A percentile compares a stretch with the other conserved stretches of the same genome.
Conservation (phyloP, 192 early-diverging fungal genomes). For the Coemansia pectinata region DNA sequence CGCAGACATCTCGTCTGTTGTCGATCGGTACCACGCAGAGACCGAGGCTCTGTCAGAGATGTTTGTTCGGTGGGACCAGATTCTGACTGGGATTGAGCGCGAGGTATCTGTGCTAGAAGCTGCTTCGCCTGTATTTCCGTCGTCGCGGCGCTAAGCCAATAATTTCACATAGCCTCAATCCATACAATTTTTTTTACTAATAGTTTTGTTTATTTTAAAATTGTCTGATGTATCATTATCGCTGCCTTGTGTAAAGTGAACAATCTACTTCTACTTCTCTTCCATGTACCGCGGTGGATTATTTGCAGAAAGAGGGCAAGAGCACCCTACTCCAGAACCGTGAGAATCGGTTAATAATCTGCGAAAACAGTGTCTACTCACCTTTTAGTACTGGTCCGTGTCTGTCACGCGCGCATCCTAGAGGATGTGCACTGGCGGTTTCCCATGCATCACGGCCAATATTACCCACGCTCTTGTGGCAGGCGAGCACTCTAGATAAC, state of each 20-base stretch:
- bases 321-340: conserved; percentile 6
- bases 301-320: not conserved
- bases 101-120: conserved; percentile 27
- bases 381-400: not conserved
- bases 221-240: not conserved
- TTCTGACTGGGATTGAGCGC: conserved; percentile 36
- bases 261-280: not conserved
- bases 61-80: conserved; percentile 46
- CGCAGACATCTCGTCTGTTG: conserved; percentile 34
- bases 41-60: conserved; percentile 45
- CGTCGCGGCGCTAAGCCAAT: not conserved
- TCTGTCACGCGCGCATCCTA: conserved; percentile 1
- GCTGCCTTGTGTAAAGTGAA: not conserved
- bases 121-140: not conserved
- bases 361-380: not conserved
- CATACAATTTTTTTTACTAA: not conserved
- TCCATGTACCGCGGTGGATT: conserved; percentile 7
- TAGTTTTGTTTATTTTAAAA: not conserved
- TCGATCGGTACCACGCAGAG: conserved; percentile 48
- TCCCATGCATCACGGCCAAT: conserved; percentile 14
- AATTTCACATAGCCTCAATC: not conserved
- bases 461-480: not conserved
- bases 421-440: conserved; percentile 8
- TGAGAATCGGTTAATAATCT: not conserved
- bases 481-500: not conserved